Conservation (phyloP, 768 basidiomycete genomes). For the Fistulinella prunicolor region DNA sequence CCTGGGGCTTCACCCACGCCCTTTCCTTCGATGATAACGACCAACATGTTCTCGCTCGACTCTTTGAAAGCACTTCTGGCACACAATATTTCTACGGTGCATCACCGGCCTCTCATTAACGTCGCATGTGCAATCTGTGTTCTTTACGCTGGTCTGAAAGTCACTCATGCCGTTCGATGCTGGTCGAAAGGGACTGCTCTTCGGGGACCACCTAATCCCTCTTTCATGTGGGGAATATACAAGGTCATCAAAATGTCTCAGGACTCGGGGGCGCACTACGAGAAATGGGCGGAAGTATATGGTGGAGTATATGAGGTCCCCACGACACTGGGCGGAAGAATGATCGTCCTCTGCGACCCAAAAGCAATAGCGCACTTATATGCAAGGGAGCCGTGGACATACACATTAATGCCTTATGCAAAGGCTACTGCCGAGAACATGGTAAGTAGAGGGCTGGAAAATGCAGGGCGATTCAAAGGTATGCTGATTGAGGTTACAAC, state of each 20-base stretch:
- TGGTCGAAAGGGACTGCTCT: conserved; percentile 19
- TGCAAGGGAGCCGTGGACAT: conserved; percentile 44
- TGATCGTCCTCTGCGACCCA: conserved; percentile 43
- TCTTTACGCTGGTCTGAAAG: conserved; percentile 9
- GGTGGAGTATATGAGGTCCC: conserved; percentile 48
- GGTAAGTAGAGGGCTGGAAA: conserved; percentile 15
- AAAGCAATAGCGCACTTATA: conserved; percentile 52
- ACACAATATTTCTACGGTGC: too few relatives aligned
- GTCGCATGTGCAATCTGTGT: background rate
- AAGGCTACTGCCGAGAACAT: conserved; percentile 19
- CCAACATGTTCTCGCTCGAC: too few relatives aligned
- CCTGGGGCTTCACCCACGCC: too few relatives aligned
- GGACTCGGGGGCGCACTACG: conserved; percentile 37
- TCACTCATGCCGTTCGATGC: background rate
- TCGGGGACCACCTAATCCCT: conserved; percentile 18
- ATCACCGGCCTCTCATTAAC: background rate
- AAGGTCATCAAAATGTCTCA: background rate
- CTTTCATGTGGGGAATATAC: conserved; percentile 16
- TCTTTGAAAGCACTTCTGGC: too few relatives aligned
- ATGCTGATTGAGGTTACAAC: background rate
- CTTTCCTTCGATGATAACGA: too few relatives aligned
- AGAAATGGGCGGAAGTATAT: conserved; percentile 46
- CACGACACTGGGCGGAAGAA: conserved; percentile 31
- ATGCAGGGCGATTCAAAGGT: background rate
- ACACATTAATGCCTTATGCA: conserved; percentile 22